Conservation (phyloP, 2,329 filamentous ascomycete species). For the Microcyclospora tardicrescens region DNA sequence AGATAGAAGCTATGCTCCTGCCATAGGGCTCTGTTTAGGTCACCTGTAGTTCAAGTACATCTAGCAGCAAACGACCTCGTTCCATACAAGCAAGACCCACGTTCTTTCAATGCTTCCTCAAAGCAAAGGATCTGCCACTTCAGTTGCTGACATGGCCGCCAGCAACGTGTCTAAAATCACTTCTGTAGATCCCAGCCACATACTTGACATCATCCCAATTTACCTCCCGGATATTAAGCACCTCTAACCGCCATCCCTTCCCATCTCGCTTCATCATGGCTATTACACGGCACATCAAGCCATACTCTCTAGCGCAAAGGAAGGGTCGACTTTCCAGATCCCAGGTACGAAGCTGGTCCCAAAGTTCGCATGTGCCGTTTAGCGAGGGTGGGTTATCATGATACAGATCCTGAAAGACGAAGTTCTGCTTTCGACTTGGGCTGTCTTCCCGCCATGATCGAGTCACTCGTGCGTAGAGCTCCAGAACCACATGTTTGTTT, state of each 20-base stretch:
- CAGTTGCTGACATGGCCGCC: too few species aligned
- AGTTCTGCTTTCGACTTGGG: slow-evolving; percentile 40
- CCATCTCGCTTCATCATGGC: slow-evolving; percentile 35
- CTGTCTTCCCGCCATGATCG: slow-evolving; percentile 41
- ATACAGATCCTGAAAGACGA: slow-evolving; percentile 52
- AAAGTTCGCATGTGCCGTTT: slow-evolving; percentile 34
- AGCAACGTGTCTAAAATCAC: not conserved
- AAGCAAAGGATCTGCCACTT: too few species aligned
- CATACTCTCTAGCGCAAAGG: slow-evolving; percentile 17
- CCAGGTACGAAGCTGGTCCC: slow-evolving; percentile 32
- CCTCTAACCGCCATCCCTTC: slow-evolving; percentile 30
- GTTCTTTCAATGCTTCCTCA: too few species aligned
- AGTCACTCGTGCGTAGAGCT: slow-evolving; percentile 50
- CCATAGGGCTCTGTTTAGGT: too few species aligned
- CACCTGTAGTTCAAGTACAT: too few species aligned
- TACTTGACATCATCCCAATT: slow-evolving; percentile 42
- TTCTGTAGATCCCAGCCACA: slow-evolving; percentile 32
- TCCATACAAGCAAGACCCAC: too few species aligned
- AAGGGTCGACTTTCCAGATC: slow-evolving; percentile 33
- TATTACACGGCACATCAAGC: slow-evolving; percentile 35
- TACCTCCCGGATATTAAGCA: slow-evolving; percentile 40
- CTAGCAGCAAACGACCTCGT: too few species aligned
- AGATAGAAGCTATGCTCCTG: too few species aligned
- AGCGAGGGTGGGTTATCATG: slow-evolving; percentile 45
- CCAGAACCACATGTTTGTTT: slow-evolving; percentile 40